Evolutionary conservation across 2,329 filamentous ascomycete species (phyloP).

Genomic region (Sclerotinia borealis): DNA sequence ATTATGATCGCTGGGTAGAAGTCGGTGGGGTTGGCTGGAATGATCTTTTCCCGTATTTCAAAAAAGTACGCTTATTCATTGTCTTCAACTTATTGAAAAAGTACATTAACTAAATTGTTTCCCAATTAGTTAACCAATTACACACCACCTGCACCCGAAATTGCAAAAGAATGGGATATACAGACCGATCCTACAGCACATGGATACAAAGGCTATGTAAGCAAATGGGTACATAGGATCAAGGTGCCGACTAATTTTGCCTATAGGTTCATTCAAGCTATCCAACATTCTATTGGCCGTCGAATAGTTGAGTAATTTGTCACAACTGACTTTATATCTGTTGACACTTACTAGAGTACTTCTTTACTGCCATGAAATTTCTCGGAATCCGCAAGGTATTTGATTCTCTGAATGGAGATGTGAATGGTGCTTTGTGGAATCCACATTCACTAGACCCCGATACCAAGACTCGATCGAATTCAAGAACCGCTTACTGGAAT

Average conservation of each 20-base stretch:
- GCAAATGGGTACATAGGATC: background rate
- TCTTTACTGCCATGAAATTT: conserved; percentile 5
- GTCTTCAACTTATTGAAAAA: background rate
- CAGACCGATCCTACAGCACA: conserved; percentile 2
- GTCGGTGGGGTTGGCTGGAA: conserved; percentile 40
- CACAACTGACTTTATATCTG: no score
- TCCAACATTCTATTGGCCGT: conserved; percentile 6
- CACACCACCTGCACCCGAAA: background rate
- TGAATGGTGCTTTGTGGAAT: conserved; percentile 8
- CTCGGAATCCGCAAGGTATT: conserved; percentile 4
- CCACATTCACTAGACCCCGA: conserved; percentile 5
- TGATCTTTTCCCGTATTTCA: conserved; percentile 14
- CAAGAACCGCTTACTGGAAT: conserved; percentile 7
- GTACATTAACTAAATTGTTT: background rate
- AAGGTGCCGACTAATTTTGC: background rate
- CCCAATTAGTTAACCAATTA: background rate
- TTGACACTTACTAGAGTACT: background rate
- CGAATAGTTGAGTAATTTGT: conserved; percentile 1
- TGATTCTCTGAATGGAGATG: conserved; percentile 3
- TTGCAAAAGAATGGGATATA: conserved; percentile 4
- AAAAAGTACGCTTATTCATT: background rate
- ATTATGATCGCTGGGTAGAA: conserved; percentile 37
- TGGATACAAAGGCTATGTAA: conserved; percentile 2
- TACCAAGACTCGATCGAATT: conserved; percentile 7
- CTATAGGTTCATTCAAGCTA: conserved; percentile 7